phyloP scores from a whole-genome alignment of 306 rosid species.

The Prunus armeniaca region DNA sequence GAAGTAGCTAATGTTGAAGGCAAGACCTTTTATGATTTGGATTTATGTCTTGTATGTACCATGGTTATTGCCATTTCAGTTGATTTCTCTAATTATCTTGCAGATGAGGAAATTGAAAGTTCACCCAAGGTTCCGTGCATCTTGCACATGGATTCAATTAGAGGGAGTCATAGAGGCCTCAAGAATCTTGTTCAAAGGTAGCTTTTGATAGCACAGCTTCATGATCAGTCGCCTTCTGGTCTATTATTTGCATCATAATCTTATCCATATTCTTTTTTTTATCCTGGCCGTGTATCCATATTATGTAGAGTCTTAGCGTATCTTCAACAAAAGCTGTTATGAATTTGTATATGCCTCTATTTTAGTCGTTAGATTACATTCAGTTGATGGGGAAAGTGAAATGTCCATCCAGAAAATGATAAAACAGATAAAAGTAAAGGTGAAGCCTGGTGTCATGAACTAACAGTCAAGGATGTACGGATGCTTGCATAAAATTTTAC shows the following conservation, averaged over 20 bases:
- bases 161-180: constrained; percentile 68
- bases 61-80: not conserved
- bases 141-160: constrained; percentile 76
- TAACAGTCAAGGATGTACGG: not conserved
- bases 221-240: not conserved
- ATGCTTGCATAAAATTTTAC: not conserved
- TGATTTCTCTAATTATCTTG: constrained; percentile 23
- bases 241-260: not conserved
- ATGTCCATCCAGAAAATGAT: not conserved
- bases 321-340: not conserved
- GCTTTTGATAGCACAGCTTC: constrained; percentile 18
- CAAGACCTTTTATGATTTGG: constrained; percentile 24
- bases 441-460: not conserved
- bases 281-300: not conserved
- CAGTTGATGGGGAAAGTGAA: not conserved
- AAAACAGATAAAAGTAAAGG: not conserved
- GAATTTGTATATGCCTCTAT: not conserved
- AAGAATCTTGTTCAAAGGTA: constrained; percentile 63
- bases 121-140: constrained; percentile 60
- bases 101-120: constrained; percentile 45
- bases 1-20: constrained; percentile 49
- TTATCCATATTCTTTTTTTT: not conserved
- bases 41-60: constrained; percentile 20
- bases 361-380: not conserved
- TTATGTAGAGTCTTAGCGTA: no score